Evolutionary conservation across 2,329 filamentous ascomycete genomes (phyloP), one percentile per base, ranked within the genome.

Genomic region (Teratosphaeriaceae sp.): DNA sequence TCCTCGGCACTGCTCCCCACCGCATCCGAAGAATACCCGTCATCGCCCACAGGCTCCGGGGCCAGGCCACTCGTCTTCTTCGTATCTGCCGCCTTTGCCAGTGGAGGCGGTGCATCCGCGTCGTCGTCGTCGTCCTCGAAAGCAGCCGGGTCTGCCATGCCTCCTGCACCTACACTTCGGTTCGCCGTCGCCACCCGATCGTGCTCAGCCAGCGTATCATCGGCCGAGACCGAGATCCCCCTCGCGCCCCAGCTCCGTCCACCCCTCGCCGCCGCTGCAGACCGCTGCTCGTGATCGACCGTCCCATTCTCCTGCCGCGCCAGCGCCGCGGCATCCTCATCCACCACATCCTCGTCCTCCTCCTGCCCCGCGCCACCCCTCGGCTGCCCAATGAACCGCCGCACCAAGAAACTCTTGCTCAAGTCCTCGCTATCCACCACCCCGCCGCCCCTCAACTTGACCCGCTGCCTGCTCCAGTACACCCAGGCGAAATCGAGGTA

Each of bases 401-500:
- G 79, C 8, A 96, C 78, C 21, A 97, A 72, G 82, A 88, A 96
- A 50, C 88, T 86, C 43, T 86, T 82, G 50, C 82, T 77, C 60
- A 94, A 73, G 61, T 97, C 90, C 52, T 96, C 89, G 3, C 84
- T 83, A 60, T 97, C 90, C 12, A 97, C 87, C 15, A 96, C 75
- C 5, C 88, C 87, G 34, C 90, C 90, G 52, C 80, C 82, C 48
- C 90, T 79, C 13, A 97, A 80, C 80, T 96, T 96, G 59, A 97
- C 88, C 44, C 89, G 80, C 70, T 96, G 90, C 50, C 90, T 79
- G 9, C 84, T 85, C 70, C 86, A 96, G 72, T 97, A 97, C 1
- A 97, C 88, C 88, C 89, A 96, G 26, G 88, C 88, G 62, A 97
- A 97, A 66, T 97, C 90, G 54, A 89, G 63, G 65, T 96, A 96